Conservation (phyloP, 495 filamentous ascomycete species). For the Podospora pseudocomata region DNA sequence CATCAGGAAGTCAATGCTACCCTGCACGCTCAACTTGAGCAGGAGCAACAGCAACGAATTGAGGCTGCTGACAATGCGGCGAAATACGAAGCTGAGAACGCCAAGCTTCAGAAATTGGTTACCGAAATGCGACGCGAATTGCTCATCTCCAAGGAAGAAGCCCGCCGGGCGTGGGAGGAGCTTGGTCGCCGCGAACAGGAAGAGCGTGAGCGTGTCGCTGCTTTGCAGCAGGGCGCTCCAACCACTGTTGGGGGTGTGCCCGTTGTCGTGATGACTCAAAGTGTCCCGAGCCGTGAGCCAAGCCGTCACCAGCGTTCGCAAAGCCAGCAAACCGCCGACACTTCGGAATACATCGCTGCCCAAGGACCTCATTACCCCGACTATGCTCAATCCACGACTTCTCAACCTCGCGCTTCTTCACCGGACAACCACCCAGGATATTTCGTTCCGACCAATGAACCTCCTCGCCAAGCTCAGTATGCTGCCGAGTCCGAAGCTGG, state of each 20-base stretch:
- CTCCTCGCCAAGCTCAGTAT: constrained; percentile 26
- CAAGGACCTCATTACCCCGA: constrained; percentile 32
- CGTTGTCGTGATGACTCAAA: constrained; percentile 91
- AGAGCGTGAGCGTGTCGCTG: constrained; percentile 84
- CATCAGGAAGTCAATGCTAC: constrained; percentile 79
- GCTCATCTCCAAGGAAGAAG: constrained; percentile 93
- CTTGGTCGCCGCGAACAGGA: constrained; percentile 90
- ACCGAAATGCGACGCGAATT: constrained; percentile 86
- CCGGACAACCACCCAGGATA: constrained; percentile 13
- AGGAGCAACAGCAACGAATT: constrained; percentile 65
- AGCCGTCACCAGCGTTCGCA: constrained; percentile 45
- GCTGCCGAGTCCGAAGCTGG: constrained; percentile 49
- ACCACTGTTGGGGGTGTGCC: constrained; percentile 90
- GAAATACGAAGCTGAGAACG: constrained; percentile 61
- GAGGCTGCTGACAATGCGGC: constrained; percentile 62
- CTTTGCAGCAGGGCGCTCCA: constrained; percentile 80
- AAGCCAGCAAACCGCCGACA: constrained; percentile 24
- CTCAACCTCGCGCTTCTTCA: constrained; percentile 25
- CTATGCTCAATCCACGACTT: constrained; percentile 41
- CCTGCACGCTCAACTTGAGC: constrained; percentile 65
- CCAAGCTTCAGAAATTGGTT: constrained; percentile 68
- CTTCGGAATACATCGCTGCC: constrained; percentile 38
- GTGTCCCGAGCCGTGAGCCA: constrained; percentile 62
- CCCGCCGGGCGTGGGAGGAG: constrained; percentile 94
- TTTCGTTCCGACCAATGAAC: constrained; percentile 29